Evolutionary conservation across 1,139 yeast genomes (phyloP), one percentile per base, ranked within the genome.

Genomic region (Sporopachydermia cereana): DNA sequence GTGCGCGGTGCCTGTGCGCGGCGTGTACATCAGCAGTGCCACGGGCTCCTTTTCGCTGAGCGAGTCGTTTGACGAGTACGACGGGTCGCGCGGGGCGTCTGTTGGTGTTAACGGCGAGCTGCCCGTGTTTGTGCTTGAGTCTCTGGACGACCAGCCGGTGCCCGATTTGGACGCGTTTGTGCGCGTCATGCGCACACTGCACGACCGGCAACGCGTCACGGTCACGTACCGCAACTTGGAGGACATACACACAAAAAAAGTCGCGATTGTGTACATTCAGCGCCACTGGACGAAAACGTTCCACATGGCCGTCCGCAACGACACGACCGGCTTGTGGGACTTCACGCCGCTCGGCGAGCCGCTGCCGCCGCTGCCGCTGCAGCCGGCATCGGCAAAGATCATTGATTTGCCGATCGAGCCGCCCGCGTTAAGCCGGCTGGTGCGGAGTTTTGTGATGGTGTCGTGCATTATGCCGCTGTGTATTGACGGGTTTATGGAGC

Each of bases 261-360:
- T 79, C 44, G 73, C 78, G 22, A 74, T 83, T 7, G 67, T 77
- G 17, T 78, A 76, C 54, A 72, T 88, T 46, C 95, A 86, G 57
- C 77, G 96, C 54, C 95, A 85, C 62, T 88, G 95, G 95, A 71
- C 74, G 48, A 72, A 80, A 7, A 70, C 80, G 24, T 82, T 88
- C 61, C 73, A 82, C 54, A 55, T 81, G 48, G 93, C 91, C 3
- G 71, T 74, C 2, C 72, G 96, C 62, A 85, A 89, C 58, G 95
- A 88, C 58, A 60, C 55, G 9, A 79, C 94, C 1, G 96, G 97
- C 2, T 61, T 86, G 27, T 89, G 96, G 96, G 95, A 88, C 58
- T 84, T 79, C 58, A 70, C 71, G 12, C 75, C 77, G 36, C 60
- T 88, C 29, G 89, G 82, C 49, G 79, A 77, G 16, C 79, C 89